Percentiles rank a stretch among this genome's conserved stretches.
phyloP scores from a whole-genome alignment of 2,329 filamentous ascomycete species.

The Paecilomyces sp. region DNA sequence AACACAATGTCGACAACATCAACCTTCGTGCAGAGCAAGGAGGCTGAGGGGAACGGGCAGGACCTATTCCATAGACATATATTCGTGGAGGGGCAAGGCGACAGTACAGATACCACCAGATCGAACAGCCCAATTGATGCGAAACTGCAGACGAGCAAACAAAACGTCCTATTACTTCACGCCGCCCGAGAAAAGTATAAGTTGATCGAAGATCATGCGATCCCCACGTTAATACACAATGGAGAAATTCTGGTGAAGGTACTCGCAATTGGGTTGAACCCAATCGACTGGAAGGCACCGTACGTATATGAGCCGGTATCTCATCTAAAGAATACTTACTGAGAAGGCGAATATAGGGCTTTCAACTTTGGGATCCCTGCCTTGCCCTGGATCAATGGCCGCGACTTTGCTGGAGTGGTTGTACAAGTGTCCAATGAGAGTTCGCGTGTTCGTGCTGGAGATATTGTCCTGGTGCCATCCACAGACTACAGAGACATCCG shows the following conservation, averaged over 20 bases:
- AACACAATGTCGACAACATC: slow-evolving; percentile 17
- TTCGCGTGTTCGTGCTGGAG: slow-evolving; percentile 50
- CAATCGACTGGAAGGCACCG: slow-evolving; percentile 71
- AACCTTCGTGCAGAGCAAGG: slow-evolving; percentile 15
- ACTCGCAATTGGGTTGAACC: slow-evolving; percentile 63
- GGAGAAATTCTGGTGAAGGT: slow-evolving; percentile 58
- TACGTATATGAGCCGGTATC: slow-evolving; percentile 32
- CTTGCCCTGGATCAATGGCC: slow-evolving; percentile 62
- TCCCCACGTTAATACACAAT: slow-evolving; percentile 39
- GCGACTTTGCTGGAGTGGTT: slow-evolving; percentile 62
- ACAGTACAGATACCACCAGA: background rate
- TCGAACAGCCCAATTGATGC: background rate
- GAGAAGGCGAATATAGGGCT: slow-evolving; percentile 41
- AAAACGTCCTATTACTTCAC: slow-evolving; percentile 46
- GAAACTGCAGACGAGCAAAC: slow-evolving; percentile 15
- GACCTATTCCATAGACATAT: slow-evolving; percentile 11
- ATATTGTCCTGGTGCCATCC: slow-evolving; percentile 51
- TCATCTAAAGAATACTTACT: background rate
- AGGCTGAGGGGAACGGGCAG: slow-evolving; percentile 7
- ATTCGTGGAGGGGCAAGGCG: background rate
- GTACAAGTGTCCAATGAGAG: slow-evolving; percentile 38
- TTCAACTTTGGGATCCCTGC: slow-evolving; percentile 63
- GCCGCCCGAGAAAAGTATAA: slow-evolving; percentile 45
- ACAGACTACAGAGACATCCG: slow-evolving; percentile 67
- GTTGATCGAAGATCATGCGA: slow-evolving; percentile 36